These are phyloP conservation scores for Pleodorina starrii DNA, from an alignment of 139 green algal species.

Conservation along the genomic window DNA sequence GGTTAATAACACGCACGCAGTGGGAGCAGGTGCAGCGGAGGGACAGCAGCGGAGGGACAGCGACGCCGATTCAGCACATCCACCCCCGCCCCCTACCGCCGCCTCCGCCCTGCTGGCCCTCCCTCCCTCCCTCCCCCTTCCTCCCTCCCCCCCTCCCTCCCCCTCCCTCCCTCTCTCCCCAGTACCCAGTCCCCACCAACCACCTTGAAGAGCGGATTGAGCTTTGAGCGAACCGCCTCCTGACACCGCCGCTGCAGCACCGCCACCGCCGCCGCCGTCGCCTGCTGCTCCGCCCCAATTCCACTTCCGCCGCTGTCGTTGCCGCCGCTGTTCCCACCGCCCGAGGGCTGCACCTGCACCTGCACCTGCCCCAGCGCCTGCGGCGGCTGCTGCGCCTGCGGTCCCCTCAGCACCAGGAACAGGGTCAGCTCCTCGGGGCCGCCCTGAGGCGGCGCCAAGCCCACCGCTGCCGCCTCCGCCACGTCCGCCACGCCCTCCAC, in stretches of 20 bases:
- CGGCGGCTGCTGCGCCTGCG: neutral
- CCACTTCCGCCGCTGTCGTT: conserved; percentile 2
- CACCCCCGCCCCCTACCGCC: neutral
- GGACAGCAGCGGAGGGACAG: too few species aligned
- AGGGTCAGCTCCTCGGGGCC: conserved; percentile 91
- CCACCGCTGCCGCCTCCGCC: conserved; percentile 82
- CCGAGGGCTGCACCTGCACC: too few species aligned
- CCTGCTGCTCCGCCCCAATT: neutral
- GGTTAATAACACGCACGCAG: neutral
- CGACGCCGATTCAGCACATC: neutral
- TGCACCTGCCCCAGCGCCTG: too few species aligned
- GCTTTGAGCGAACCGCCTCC: conserved; percentile 57
- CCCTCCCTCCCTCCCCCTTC: neutral
- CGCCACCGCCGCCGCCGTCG: neutral
- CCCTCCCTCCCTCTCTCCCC: neutral
- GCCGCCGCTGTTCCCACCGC: too few species aligned
- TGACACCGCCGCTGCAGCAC: conserved; percentile 67
- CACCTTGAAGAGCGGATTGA: conserved; percentile 96
- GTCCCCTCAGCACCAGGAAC: conserved; percentile 78
- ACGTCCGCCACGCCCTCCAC: conserved; percentile 58
- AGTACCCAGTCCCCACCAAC: neutral
- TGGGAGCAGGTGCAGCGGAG: neutral
- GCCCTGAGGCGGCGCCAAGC: conserved; percentile 76
- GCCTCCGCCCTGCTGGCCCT: neutral
- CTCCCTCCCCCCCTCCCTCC: neutral